Conservation (phyloP, 768 basidiomycete species). For the Auriculariales sp. region DNA sequence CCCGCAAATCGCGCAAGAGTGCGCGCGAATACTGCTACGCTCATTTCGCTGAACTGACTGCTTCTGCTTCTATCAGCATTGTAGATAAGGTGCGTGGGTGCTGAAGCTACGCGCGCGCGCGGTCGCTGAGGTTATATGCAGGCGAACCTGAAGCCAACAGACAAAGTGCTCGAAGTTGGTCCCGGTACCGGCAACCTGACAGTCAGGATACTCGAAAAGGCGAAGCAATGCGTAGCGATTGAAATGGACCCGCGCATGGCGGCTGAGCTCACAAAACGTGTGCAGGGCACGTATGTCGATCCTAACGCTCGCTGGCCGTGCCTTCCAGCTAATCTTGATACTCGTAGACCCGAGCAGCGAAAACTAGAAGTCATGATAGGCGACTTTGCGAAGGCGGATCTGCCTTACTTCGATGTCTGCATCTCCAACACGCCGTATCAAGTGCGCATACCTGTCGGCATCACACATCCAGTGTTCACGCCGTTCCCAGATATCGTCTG, state of each 20-base stretch:
- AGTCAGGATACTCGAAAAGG: slow-evolving; percentile 82
- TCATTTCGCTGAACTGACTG: slow-evolving; percentile 4
- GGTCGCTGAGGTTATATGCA: slow-evolving; percentile 17
- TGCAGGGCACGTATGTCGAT: slow-evolving; percentile 84
- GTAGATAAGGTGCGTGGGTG: slow-evolving; percentile 37
- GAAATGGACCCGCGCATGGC: slow-evolving; percentile 99
- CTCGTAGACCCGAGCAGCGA: slow-evolving; percentile 74
- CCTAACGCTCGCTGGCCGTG: slow-evolving; percentile 2
- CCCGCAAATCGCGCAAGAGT: slow-evolving; percentile 83
- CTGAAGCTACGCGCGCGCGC: not conserved
- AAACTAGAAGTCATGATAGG: slow-evolving; percentile 93
- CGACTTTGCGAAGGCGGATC: slow-evolving; percentile 94
- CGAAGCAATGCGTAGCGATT: slow-evolving; percentile 83
- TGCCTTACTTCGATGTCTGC: slow-evolving; percentile 98
- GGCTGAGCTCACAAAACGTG: slow-evolving; percentile 89
- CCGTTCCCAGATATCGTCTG: slow-evolving; percentile 66
- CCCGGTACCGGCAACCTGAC: slow-evolving; percentile 97
- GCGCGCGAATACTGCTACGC: slow-evolving; percentile 15
- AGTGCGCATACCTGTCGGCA: slow-evolving; percentile 14
- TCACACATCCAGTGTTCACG: not conserved
- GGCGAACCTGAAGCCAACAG: slow-evolving; percentile 87
- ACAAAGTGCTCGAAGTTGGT: slow-evolving; percentile 93
- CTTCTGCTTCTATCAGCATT: slow-evolving; percentile 32
- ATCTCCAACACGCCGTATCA: slow-evolving; percentile 99
- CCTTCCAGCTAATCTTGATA: not conserved